Conservation (phyloP, 148 eudicot species). For the Rhododendron henanense region DNA sequence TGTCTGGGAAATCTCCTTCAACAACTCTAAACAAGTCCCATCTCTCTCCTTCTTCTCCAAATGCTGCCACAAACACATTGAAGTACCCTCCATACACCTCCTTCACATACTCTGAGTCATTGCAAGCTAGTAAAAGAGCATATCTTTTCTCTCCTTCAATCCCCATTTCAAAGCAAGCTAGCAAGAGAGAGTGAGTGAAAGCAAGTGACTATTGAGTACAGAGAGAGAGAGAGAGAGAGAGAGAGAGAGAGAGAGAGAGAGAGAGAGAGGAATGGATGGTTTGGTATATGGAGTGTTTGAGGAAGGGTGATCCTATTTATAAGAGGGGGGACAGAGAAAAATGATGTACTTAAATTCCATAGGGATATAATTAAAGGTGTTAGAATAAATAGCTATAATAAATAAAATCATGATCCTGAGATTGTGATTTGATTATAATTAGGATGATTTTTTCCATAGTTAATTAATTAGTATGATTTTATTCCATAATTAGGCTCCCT, state of each 20-base stretch:
- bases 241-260: background rate
- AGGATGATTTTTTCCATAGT: too few species aligned
- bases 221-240: background rate
- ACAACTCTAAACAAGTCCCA: conserved; percentile 73
- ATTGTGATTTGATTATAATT: too few species aligned
- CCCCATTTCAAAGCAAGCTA: conserved; percentile 17
- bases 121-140: conserved; percentile 53
- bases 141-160: conserved; percentile 32
- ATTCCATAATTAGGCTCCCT: too few species aligned
- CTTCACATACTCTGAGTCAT: conserved; percentile 66
- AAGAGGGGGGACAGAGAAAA: background rate
- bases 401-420: too few species aligned
- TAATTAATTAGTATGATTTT: too few species aligned
- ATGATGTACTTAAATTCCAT: background rate
- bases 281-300: background rate
- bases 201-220: background rate
- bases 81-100: conserved; percentile 63
- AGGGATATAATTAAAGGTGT: background rate
- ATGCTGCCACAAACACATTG: conserved; percentile 52
- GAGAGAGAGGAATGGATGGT: background rate
- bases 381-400: too few species aligned
- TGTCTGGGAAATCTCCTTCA: conserved; percentile 59
- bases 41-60: conserved; percentile 57
- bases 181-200: background rate
- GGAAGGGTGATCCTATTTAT: background rate